Base-by-base conservation (phyloP, 73 alveolate genomes). In the Effrenium voratum region DNA sequence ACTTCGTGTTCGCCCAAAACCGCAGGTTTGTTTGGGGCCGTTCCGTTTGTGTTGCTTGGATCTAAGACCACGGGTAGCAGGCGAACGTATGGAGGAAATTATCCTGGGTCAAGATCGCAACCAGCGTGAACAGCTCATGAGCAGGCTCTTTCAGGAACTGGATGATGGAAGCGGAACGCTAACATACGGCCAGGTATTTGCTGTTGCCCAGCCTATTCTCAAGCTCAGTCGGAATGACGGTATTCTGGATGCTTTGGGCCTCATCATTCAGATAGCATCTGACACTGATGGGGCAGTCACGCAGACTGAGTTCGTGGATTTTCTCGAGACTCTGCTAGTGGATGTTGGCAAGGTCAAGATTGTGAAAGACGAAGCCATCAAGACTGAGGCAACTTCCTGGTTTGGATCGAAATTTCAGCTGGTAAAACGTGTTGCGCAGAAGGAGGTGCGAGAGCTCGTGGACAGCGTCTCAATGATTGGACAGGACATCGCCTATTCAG, bases 201-300 rank as follows among this genome's bases (percentile, higher is more conserved):
- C 83, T 49, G n/a, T 87, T 10, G 50, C 43, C 10, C 22, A 68
- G 85, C 95, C 95, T 45, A 40, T 87, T 15, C 41, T 45, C 43
- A 44, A 66, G 5, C 50, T 45, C 26, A 30, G 16, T 40, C 19
- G 50, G 36, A n/a, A 30, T 40, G 85, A 87, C 19, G 43, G 43
- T 66, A 41, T 34, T 36, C 60, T 87, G 49, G 76, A 87, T 36
- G 95, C 75, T 13, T 66, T 87, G 52, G 95, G 95, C 36, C 50
- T 87, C 49, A 49, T 87, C 72, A 66, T 87, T 87, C 95, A 87
- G 84, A 87, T 87, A 47, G 95, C 95, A 3, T 87, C 95, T 2
- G 95, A 87, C 84, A 87, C 45, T 41, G 95, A 87, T 44, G 95
- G 95, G 44, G 95, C 95, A 10, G 95, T 87, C 95, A 87, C 95